phyloP scores from a whole-genome alignment of 1,139 yeast genomes.

The Saccharomycopsis hybrid region DNA sequence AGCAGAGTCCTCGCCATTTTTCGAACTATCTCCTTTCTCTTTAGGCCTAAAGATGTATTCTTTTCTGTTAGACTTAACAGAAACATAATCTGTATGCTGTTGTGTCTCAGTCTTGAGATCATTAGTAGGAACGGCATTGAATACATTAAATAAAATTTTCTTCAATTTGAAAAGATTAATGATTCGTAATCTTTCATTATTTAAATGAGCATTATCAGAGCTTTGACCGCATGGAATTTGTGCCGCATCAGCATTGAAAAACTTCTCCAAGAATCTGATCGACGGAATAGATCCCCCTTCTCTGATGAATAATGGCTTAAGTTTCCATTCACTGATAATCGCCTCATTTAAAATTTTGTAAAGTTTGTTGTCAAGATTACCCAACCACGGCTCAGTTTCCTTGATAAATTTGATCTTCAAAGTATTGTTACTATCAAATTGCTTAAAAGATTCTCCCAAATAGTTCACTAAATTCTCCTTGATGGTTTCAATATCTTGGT shows the following conservation, averaged over 20 bases:
- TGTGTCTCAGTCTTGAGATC: too few relatives aligned
- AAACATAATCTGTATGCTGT: too few relatives aligned
- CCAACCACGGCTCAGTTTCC: conserved; percentile 96
- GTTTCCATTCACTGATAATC: conserved; percentile 56
- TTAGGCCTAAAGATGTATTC: too few relatives aligned
- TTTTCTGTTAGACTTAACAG: too few relatives aligned
- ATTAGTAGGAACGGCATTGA: conserved; percentile 32
- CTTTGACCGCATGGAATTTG: conserved; percentile 97
- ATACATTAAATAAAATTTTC: conserved; percentile 51
- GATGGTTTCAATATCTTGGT: conserved; percentile 60
- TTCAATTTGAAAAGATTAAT: conserved; percentile 72
- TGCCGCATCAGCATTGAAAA: conserved; percentile 81
- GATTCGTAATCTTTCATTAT: conserved; percentile 77
- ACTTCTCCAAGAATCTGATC: conserved; percentile 74
- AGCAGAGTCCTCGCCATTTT: too few relatives aligned
- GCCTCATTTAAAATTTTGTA: conserved; percentile 60
- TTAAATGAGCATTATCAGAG: conserved; percentile 89
- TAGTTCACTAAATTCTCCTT: conserved; percentile 44
- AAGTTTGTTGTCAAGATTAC: conserved; percentile 71
- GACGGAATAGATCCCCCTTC: conserved; percentile 98
- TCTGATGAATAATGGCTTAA: conserved; percentile 71
- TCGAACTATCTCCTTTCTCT: too few relatives aligned
- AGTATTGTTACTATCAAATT: conserved; percentile 52
- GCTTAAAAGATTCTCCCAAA: conserved; percentile 39
- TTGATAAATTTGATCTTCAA: conserved; percentile 57